These are phyloP conservation scores for Pterocarpus santalinus DNA, from an alignment of 306 rosid genomes.

Conservation along the genomic window DNA sequence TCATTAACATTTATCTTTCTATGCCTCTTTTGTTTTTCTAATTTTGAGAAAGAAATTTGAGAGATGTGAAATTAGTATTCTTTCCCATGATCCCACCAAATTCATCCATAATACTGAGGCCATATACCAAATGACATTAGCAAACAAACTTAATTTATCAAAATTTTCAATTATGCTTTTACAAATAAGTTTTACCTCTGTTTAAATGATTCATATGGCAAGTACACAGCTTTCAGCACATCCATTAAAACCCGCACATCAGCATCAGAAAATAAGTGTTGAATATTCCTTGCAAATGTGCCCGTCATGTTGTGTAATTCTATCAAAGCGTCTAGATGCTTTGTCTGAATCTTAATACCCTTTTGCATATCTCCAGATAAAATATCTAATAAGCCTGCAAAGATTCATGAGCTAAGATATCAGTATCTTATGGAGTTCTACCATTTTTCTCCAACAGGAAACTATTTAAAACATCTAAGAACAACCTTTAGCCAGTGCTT, in stretches of 20 bases:
- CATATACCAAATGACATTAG: constrained; percentile 8
- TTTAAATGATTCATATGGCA: constrained; percentile 90
- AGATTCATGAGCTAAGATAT: constrained; percentile 45
- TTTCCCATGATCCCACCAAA: constrained; percentile 9
- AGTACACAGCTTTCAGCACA: constrained; percentile 82
- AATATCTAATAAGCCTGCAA: constrained; percentile 83
- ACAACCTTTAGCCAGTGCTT: constrained; percentile 90
- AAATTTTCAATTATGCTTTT: not conserved
- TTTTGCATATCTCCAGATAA: constrained; percentile 96
- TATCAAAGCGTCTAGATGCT: constrained; percentile 90
- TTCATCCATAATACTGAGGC: constrained; percentile 12
- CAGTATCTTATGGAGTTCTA: constrained; percentile 20
- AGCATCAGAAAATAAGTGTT: constrained; percentile 90
- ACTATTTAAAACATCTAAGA: constrained; percentile 37
- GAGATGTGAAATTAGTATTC: constrained; percentile 36
- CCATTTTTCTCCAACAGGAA: constrained; percentile 27
- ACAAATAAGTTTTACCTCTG: constrained; percentile 67
- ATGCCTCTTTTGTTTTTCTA: constrained; percentile 24
- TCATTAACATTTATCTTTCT: not conserved
- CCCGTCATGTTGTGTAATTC: constrained; percentile 94
- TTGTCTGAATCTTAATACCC: constrained; percentile 92
- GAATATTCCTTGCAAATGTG: constrained; percentile 93
- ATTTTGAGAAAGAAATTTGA: constrained; percentile 6
- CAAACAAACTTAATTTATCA: constrained; percentile 19
- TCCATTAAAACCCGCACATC: constrained; percentile 76